A percentile compares a stretch with the other conserved stretches of the same genome.
phyloP scores from a whole-genome alignment of 139 green algal genomes.

The Volvox africanus region DNA sequence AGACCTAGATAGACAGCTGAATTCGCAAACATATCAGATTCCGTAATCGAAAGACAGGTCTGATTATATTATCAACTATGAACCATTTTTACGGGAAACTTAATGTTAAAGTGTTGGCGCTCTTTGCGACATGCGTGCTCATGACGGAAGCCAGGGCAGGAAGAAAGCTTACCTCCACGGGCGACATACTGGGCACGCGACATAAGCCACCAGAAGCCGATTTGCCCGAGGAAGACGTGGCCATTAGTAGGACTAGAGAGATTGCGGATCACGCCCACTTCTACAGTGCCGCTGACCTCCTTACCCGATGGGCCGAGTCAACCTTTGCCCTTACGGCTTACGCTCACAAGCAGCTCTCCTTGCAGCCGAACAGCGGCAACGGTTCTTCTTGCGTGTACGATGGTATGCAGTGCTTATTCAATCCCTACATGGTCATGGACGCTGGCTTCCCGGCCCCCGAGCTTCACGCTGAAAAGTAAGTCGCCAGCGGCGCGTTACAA shows the following conservation, averaged over 20 bases:
- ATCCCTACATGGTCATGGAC: not conserved
- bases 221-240: not conserved
- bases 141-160: not conserved
- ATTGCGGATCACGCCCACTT: not conserved
- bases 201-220: not conserved
- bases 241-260: not conserved
- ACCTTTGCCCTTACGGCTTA: constrained; percentile 4
- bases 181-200: not conserved
- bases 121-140: not conserved
- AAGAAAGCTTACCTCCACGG: not conserved
- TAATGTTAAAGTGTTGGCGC: not conserved
- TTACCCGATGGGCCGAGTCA: not conserved
- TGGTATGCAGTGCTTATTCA: not conserved
- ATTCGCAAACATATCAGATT: too few species aligned
- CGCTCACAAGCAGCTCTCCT: not conserved
- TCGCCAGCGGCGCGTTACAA: too few species aligned
- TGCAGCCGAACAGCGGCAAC: not conserved
- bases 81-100: too few species aligned
- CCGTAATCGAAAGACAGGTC: too few species aligned
- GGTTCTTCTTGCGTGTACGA: constrained; percentile 7
- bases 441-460: not conserved
- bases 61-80: too few species aligned
- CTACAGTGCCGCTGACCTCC: not conserved
- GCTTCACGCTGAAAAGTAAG: not conserved
- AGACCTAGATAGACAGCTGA: too few species aligned